Evolutionary conservation across 1,139 yeast species (phyloP), one percentile per base, ranked within the genome.

Genomic region (Geotrichum aggregatum): DNA sequence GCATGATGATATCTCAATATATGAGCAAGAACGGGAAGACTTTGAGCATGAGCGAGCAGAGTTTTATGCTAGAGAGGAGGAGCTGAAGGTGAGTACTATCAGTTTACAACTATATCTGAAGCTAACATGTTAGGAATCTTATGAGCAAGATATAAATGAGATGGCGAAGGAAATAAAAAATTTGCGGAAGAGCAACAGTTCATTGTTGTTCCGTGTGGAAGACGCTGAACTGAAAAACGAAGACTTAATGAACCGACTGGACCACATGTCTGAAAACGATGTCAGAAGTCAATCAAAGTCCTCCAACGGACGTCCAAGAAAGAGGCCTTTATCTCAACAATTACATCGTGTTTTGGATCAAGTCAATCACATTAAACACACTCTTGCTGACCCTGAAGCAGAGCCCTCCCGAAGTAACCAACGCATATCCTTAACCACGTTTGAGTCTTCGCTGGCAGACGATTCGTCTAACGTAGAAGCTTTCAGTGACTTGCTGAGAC

Each of bases 121-220:
- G 14, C 48, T 44, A 49, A 43, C 35, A 33, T 22, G 8, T 36
- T 35, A 49, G 52, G 35, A 36, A 24, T 40, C 16, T 11, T 51
- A 40, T 34, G 54, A 47, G 16, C 19, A 39, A 11, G 38, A 36
- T 41, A 11, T 50, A 16, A n/a, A 30, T 19, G 36, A 45, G 10
- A 40, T 34, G 19, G 47, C 45, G 10, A n/a, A 43, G 13, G 53
- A 50, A 22, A 39, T 51, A 8, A 14, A 26, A 21, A 42, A 42
- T 6, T 31, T 47, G 11, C 50, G 38, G 8, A 41, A 35, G 2
- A 36, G 22, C n/a, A 47, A 45, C 16, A 48, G 47, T 6, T 41
- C 36, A 13, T 40, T 51, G 4, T 22, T 38, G 14, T 28, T 35
- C 19, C 47, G 50, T 8, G 16, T 47, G 6, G 34, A 30, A 11